Evolutionary conservation across 164 flowering plant species (phyloP), one percentile per base, ranked within the genome.

Genomic region (Aristolochia californica): DNA sequence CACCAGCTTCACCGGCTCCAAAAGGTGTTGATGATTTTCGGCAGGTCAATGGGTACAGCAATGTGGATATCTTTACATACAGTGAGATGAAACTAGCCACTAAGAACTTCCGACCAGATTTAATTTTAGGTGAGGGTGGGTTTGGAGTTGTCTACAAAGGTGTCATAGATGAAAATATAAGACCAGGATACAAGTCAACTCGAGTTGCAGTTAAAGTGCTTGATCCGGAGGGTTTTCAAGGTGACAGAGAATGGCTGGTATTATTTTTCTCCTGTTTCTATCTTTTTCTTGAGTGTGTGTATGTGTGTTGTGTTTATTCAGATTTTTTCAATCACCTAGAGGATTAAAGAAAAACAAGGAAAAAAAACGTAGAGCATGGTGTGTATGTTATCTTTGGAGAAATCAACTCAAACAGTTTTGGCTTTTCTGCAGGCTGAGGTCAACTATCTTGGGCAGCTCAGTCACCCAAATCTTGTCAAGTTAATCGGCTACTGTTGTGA

Each of bases 211-310:
- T 88, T 58, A 91, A 91, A 74, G 83, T 77, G 78, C 95, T 88
- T 26, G 85, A 87, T 68, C 93, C 73, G 1, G 85, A 82, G 43
- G 94, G 96, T 2, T 80, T 77, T 45, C 96, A 88, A 70, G 98
- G 98, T 17, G 95, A 91, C 63, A 75, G 80, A 64, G 98, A 91
- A 70, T 91, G 98, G 98, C 89, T 88, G 93, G 98, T 91, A 85
- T 45, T 59, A 47, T 2, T 43, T 43, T 65, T 62, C 2, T 13
- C 64, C 61, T 9, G 7, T 21, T 56, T 53, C 58, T 40, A 4
- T 57, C 59, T 18, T 62, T 24, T 43, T n/a, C 5, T 16, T n/a
- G n/a, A n/a, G n/a, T n/a, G n/a, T n/a, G n/a, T n/a, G n/a, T n/a
- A n/a, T n/a, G n/a, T n/a, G n/a, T n/a, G n/a, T 58, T 18, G 4